These are phyloP conservation scores for Schizothecium vesticola DNA, from an alignment of 495 filamentous ascomycete genomes.

Conservation along the genomic window DNA sequence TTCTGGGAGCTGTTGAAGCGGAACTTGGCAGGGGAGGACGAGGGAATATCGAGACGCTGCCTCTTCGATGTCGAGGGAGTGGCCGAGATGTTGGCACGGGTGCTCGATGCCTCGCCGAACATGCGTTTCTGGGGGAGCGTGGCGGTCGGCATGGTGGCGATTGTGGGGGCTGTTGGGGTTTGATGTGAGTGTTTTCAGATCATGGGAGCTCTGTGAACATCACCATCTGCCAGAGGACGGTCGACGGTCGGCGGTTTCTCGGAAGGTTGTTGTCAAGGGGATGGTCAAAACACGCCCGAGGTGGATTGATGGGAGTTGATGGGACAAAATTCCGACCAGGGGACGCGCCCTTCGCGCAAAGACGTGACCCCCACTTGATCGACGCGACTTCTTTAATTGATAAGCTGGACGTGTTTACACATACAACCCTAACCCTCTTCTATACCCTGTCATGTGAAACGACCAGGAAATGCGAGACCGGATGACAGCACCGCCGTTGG, in stretches of 20 bases:
- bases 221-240: not conserved
- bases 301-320: not conserved
- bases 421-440: slow-evolving; percentile 1
- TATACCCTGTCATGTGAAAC: not conserved
- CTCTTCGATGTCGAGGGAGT: slow-evolving; percentile 56
- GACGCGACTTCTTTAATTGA: slow-evolving; percentile 28
- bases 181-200: slow-evolving; percentile 2
- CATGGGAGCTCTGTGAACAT: not conserved
- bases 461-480: not conserved
- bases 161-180: not conserved
- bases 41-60: slow-evolving; percentile 60
- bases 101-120: slow-evolving; percentile 45
- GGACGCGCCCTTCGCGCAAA: slow-evolving; percentile 23
- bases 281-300: not conserved
- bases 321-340: not conserved
- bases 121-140: slow-evolving; percentile 51
- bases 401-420: not conserved
- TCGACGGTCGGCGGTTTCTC: not conserved
- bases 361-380: slow-evolving; percentile 31
- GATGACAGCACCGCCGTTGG: not conserved
- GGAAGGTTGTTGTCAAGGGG: not conserved
- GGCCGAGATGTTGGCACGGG: slow-evolving; percentile 41
- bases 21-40: slow-evolving; percentile 44
- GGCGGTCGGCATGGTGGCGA: slow-evolving; percentile 34
- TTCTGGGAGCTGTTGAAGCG: slow-evolving; percentile 56